phyloP scores from a whole-genome alignment of 768 basidiomycete species.

The Hericium rajendrae region DNA sequence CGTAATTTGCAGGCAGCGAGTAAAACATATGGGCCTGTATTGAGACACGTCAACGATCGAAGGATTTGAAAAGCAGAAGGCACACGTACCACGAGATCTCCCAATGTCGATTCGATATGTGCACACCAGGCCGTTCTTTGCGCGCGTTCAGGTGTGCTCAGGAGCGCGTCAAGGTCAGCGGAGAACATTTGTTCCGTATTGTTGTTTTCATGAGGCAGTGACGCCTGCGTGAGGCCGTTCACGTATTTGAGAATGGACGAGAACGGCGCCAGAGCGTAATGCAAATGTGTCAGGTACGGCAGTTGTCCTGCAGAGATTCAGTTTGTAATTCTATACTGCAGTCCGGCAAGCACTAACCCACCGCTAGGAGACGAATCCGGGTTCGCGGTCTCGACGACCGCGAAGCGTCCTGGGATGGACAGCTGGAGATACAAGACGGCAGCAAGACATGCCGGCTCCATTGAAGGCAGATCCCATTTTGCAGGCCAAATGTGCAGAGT shows the following conservation, averaged over 20 bases:
- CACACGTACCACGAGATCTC: constrained; percentile 58
- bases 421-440: constrained; percentile 62
- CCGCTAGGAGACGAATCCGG: constrained; percentile 70
- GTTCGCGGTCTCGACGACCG: constrained; percentile 49
- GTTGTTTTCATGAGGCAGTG: constrained; percentile 16
- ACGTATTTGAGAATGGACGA: constrained; percentile 60
- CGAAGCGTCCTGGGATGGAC: constrained; percentile 58
- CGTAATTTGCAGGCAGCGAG: constrained; percentile 55
- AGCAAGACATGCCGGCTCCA: constrained; percentile 57
- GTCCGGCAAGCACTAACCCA: constrained; percentile 27
- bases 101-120: constrained; percentile 56
- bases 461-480: constrained; percentile 53
- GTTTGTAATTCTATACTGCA: not conserved
- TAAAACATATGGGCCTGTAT: constrained; percentile 55
- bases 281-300: constrained; percentile 58
- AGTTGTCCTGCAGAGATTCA: constrained; percentile 44
- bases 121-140: constrained; percentile 53
- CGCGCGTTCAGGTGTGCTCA: constrained; percentile 39
- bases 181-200: constrained; percentile 10
- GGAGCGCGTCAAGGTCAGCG: constrained; percentile 37
- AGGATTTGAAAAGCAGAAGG: not conserved
- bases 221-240: constrained; percentile 33
- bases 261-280: constrained; percentile 39
- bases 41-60: constrained; percentile 2
- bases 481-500: constrained; percentile 62